Conservation (phyloP, 345 rosid species). For the Populus alba region DNA sequence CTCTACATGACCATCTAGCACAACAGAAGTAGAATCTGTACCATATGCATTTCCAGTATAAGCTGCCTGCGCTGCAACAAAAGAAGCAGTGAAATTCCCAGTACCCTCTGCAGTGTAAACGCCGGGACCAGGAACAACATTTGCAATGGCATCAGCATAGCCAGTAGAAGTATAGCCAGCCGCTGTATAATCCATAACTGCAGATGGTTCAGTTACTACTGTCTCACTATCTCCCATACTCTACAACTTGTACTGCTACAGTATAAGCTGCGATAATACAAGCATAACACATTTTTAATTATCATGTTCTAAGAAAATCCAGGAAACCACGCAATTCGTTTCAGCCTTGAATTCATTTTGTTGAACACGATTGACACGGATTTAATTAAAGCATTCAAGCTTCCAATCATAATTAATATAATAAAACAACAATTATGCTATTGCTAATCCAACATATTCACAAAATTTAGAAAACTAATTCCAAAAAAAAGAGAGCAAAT, state of each 20-base stretch:
- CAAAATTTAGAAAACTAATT: neutral
- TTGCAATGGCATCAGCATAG: conserved; percentile 20
- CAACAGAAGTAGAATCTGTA: conserved; percentile 19
- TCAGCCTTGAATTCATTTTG: neutral
- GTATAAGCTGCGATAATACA: conserved; percentile 31
- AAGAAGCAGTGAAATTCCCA: conserved; percentile 34
- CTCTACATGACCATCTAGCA: conserved; percentile 25
- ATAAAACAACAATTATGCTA: neutral
- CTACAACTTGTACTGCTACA: conserved; percentile 3
- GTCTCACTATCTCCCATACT: conserved; percentile 71
- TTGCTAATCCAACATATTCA: neutral
- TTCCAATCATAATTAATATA: neutral
- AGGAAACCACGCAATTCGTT: neutral
- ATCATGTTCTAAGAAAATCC: no score
- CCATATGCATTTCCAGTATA: conserved; percentile 20
- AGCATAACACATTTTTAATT: neutral
- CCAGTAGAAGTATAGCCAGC: conserved; percentile 30
- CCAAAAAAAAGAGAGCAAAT: neutral
- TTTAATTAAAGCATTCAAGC: neutral
- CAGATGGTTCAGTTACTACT: conserved; percentile 45
- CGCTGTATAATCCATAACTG: conserved; percentile 34
- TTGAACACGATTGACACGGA: neutral
- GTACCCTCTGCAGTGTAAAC: conserved; percentile 32
- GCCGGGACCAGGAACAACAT: conserved; percentile 17
- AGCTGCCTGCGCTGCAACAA: conserved; percentile 24